phyloP scores from a whole-genome alignment of 2,329 filamentous ascomycete species.

The Colletotrichum paranaense region DNA sequence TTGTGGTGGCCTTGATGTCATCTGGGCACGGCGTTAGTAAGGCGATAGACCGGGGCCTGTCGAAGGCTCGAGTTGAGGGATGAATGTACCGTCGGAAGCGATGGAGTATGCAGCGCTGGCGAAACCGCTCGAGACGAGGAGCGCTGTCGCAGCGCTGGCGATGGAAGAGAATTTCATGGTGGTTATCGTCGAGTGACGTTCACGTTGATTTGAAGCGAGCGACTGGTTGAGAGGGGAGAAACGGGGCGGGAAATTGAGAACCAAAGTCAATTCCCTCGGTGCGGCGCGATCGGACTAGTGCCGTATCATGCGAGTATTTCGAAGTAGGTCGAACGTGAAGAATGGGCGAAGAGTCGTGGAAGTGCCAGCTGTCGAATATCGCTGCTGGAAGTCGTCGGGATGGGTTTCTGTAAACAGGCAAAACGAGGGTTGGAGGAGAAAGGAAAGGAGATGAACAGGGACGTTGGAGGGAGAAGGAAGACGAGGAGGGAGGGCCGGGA shows the following conservation, averaged over 20 bases:
- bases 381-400: conserved; percentile 1
- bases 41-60: neutral
- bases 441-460: conserved; percentile 16
- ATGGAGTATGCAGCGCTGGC: conserved; percentile 29
- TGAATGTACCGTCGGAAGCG: conserved; percentile 23
- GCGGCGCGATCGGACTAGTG: conserved; percentile 1
- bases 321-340: neutral
- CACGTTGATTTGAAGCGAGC: conserved; percentile 14
- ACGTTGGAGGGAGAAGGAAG: conserved; percentile 19
- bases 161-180: conserved; percentile 26
- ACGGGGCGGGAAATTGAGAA: neutral
- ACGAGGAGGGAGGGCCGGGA: conserved; percentile 14
- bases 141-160: conserved; percentile 20
- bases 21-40: conserved; percentile 44
- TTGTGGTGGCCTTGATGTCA: conserved; percentile 57
- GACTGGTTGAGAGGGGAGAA: conserved; percentile 15
- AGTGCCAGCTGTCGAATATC: neutral
- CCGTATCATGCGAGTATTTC: conserved; percentile 21
- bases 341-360: neutral
- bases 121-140: conserved; percentile 9
- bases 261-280: conserved; percentile 4
- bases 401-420: conserved; percentile 14
- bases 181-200: conserved; percentile 13
- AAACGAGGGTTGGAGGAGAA: conserved; percentile 19
- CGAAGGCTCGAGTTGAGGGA: neutral